Conservation (phyloP, 345 rosid genomes). For the Viola odorata region DNA sequence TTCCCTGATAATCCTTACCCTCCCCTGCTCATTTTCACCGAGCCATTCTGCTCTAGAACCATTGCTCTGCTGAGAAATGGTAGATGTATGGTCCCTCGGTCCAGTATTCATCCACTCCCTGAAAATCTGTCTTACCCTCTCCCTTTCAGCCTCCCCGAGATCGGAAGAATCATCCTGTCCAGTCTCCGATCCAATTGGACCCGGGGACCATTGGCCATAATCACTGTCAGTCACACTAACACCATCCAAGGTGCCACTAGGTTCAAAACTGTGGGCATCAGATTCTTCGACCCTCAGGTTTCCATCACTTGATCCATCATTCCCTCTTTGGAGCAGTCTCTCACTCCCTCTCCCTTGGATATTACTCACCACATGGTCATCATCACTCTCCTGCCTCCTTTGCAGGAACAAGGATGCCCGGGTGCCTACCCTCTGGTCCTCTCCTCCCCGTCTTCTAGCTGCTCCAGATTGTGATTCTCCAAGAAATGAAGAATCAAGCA, state of each 20-base stretch:
- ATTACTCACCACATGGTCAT: constrained; percentile 68
- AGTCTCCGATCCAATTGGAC: constrained; percentile 41
- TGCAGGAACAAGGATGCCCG: constrained; percentile 70
- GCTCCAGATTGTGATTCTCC: constrained; percentile 59
- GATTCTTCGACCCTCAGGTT: constrained; percentile 31
- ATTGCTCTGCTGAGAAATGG: constrained; percentile 37
- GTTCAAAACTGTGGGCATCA: constrained; percentile 35
- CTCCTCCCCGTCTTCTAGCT: constrained; percentile 45
- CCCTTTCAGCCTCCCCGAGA: constrained; percentile 78
- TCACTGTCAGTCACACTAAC: constrained; percentile 44
- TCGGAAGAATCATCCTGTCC: constrained; percentile 55
- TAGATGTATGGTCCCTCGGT: constrained; percentile 43
- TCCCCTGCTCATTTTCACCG: constrained; percentile 89
- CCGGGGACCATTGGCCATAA: constrained; percentile 50
- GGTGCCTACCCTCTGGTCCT: constrained; percentile 47
- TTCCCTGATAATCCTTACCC: constrained; percentile 85
- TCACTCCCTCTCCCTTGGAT: constrained; percentile 48
- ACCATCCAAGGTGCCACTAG: constrained; percentile 36
- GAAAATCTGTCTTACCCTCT: constrained; percentile 79
- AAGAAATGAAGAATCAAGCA: constrained; percentile 62
- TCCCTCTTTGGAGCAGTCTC: constrained; percentile 40
- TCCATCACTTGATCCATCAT: constrained; percentile 31
- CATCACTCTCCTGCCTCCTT: constrained; percentile 91
- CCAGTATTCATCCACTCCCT: constrained; percentile 77
- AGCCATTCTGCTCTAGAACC: constrained; percentile 66